Percentiles rank a stretch among this genome's conserved stretches.
phyloP scores from a whole-genome alignment of 1,284 basidiomycete species.

The Heliocybe sulcata region DNA sequence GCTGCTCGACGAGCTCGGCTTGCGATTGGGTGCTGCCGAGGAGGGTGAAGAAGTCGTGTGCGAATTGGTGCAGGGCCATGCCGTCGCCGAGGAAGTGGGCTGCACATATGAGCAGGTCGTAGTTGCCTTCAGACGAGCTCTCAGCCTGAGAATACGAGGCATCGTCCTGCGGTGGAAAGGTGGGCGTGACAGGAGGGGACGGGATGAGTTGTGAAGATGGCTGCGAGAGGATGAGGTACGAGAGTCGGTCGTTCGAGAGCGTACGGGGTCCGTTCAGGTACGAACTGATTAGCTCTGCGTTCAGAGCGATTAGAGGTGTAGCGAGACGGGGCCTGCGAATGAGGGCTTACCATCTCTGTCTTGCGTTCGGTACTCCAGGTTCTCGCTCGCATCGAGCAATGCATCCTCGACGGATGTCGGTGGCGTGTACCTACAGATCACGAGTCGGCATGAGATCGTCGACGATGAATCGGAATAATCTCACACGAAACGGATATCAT shows the following conservation, averaged over 20 bases:
- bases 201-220: conserved; percentile 17
- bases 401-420: conserved; percentile 38
- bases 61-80: conserved; percentile 70
- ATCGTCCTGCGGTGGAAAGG: conserved; percentile 4
- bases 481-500: conserved; percentile 61
- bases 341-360: conserved; percentile 41
- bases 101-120: conserved; percentile 58
- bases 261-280: conserved; percentile 73
- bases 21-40: conserved; percentile 35
- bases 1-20: conserved; percentile 31
- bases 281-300: conserved; percentile 55
- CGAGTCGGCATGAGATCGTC: conserved; percentile 3
- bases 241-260: conserved; percentile 62
- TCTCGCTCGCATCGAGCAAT: conserved; percentile 37
- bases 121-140: conserved; percentile 19
- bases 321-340: background rate
- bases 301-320: conserved; percentile 3
- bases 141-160: conserved; percentile 7
- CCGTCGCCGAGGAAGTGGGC: conserved; percentile 75
- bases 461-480: conserved; percentile 14
- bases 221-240: conserved; percentile 60
- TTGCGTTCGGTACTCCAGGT: conserved; percentile 42
- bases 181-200: conserved; percentile 30
- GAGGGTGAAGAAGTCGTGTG: conserved; percentile 65
- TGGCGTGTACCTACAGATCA: conserved; percentile 35